Base-by-base conservation (phyloP, 192 early-diverging fungal species). In the Coemansia sp. region DNA sequence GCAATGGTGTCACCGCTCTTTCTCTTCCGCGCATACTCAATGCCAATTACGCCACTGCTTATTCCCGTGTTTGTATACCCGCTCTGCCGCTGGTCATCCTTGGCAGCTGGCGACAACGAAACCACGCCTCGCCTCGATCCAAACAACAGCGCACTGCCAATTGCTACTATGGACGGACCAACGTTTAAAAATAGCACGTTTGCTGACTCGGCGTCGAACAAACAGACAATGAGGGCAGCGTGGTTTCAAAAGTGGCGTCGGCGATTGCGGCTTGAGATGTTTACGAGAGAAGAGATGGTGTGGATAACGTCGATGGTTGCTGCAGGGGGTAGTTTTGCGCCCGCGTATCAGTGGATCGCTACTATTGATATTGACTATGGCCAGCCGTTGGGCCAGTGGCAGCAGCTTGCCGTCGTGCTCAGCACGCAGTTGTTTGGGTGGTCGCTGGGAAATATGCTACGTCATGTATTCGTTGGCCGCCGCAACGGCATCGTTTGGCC, bases 301-400 rank as follows among this genome's bases (percentile, higher is more conserved):
- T 77, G 74, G 74, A 68, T 77, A 17, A 71, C 69, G 2, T 71
- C 66, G 10, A 71, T 71, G 74, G 69, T 77, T 38, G 74, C 74
- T 21, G 68, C 74, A 17, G 74, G 74, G 12, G 70, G 74, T 25
- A 68, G 69, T 34, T 68, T 71, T 77, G 74, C 74, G 6, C 74
- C 74, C 1, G 74, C 74, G 26, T 77, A 77, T 50, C 69, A 71
- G 58, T 77, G 74, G 74, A 62, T 77, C 14, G 74, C 74, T 4
- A 77, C 74, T 0, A 54, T 77, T 4, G 70, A 77, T 34, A 65
- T 66, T 2, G 74, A 77, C 55, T 77, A 65, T 48, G 74, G 74
- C 10, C 48, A 59, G 40, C 63, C 70, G 34, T 31, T 77, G 1
- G 59, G 53, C 26, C 52, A 54, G 24, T 77, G 74, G 69, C 69